Conservation (phyloP, 2,329 filamentous ascomycete species). For the Hymenoscyphus scutula region DNA sequence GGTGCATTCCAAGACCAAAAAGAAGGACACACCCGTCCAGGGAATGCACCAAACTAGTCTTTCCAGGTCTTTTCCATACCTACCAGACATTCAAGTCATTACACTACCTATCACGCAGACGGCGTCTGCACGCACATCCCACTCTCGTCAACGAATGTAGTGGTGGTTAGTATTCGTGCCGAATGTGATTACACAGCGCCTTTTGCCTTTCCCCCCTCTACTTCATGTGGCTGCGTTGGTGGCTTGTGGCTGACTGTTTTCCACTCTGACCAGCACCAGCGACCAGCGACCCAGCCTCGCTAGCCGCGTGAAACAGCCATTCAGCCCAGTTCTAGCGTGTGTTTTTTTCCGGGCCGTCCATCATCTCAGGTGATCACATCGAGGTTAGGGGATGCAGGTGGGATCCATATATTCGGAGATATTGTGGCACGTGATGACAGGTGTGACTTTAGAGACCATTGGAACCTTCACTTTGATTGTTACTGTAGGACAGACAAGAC, state of each 20-base stretch:
- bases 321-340: too few relatives aligned
- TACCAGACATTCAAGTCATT: not conserved
- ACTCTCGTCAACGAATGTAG: not conserved
- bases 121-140: slow-evolving; percentile 2
- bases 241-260: slow-evolving; percentile 3
- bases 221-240: not conserved
- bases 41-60: not conserved
- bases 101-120: not conserved
- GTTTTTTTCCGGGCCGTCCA: not conserved
- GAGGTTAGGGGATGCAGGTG: not conserved
- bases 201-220: not conserved
- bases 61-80: not conserved
- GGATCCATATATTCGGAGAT: too few relatives aligned
- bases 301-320: not conserved
- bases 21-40: not conserved
- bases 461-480: not conserved
- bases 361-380: not conserved
- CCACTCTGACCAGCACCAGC: too few relatives aligned
- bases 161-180: not conserved
- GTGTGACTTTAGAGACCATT: not conserved
- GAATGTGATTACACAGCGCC: not conserved
- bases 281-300: not conserved
- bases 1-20: not conserved
- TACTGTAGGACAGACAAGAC: slow-evolving; percentile 3
- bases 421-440: not conserved